Evolutionary conservation across 345 rosid genomes (phyloP), one percentile per base, ranked within the genome.

Genomic region (Gossypium australe): DNA sequence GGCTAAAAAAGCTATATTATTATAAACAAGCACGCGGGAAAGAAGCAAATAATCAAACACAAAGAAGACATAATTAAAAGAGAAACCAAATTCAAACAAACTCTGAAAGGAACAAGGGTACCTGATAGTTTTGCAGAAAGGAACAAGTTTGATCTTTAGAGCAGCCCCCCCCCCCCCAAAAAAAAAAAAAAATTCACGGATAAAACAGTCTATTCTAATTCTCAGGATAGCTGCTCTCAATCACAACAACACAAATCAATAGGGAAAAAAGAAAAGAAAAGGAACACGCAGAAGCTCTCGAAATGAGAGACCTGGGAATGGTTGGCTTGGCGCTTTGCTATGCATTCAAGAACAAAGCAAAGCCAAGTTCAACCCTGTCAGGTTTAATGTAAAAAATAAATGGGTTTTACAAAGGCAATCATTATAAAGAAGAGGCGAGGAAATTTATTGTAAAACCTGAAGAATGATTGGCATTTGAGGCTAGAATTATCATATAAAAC

Each of bases 51-150:
- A 55, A 55, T 18, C 25, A 55, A 9, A 55, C 59, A 55, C 59
- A 18, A 2, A 18, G 59, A 55, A 55, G 24, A 2, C 5, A 55
- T 55, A 52, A 27, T 7, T 20, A 51, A n/a, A 17, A 29, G 16
- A 56, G 47, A 22, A 47, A 57, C 62, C 1, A 57, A 71, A 41
- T 71, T 49, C 65, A 11, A 38, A 61, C 8, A 14, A 48, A 44
- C n/a, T 25, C 13, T 0, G 52, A 11, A 29, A 18, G 18, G 25
- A 64, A 72, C 29, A 47, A 45, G 27, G 9, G 51, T 61, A 73
- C 76, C 76, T 48, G n/a, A 45, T 25, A 60, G 41, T 7, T 73
- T 73, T 61, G 27, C 69, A 61, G 58, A 25, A 72, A 49, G 34
- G 45, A 59, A 57, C 18, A 20, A 14, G 55, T 25, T 48, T 49